phyloP scores from a whole-genome alignment of 306 rosid species.

The Delonix regia region DNA sequence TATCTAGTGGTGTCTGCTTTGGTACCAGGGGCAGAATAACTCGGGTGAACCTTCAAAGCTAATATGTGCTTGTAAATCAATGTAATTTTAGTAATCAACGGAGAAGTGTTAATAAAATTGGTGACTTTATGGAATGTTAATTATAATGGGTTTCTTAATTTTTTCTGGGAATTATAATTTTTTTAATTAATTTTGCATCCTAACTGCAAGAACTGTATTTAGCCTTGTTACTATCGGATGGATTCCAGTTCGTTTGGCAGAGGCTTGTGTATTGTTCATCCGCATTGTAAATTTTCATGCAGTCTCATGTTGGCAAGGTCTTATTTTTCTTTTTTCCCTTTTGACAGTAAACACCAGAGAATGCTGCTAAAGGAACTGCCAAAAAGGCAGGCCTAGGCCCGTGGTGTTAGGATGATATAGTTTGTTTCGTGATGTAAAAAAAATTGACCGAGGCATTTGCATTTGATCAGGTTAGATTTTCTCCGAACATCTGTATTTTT shows the following conservation, averaged over 20 bases:
- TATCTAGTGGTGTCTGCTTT: conserved; percentile 53
- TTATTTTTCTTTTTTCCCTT: not conserved
- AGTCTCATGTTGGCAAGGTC: conserved; percentile 15
- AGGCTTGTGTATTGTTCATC: not conserved
- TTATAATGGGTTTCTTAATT: not conserved
- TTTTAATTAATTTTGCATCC: not conserved
- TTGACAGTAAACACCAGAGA: conserved; percentile 58
- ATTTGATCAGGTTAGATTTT: conserved; percentile 37
- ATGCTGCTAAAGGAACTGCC: conserved; percentile 47
- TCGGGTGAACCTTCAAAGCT: conserved; percentile 66
- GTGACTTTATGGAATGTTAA: not conserved
- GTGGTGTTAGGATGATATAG: conserved; percentile 58
- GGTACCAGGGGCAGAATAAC: conserved; percentile 61
- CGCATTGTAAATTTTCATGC: conserved; percentile 12
- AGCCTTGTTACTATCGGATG: not conserved
- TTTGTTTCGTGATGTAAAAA: not conserved
- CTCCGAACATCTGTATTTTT: not conserved
- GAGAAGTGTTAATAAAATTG: not conserved
- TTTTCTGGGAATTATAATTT: not conserved
- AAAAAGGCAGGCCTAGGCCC: conserved; percentile 44
- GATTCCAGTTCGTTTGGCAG: not conserved
- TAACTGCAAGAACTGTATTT: not conserved
- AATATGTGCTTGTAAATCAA: conserved; percentile 34
- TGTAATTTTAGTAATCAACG: conserved; percentile 30
- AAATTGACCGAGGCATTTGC: conserved; percentile 21